Evolutionary conservation across 2,329 filamentous ascomycete species (phyloP), one percentile per base, ranked within the genome.

Genomic region (Teratosphaeria viscida): DNA sequence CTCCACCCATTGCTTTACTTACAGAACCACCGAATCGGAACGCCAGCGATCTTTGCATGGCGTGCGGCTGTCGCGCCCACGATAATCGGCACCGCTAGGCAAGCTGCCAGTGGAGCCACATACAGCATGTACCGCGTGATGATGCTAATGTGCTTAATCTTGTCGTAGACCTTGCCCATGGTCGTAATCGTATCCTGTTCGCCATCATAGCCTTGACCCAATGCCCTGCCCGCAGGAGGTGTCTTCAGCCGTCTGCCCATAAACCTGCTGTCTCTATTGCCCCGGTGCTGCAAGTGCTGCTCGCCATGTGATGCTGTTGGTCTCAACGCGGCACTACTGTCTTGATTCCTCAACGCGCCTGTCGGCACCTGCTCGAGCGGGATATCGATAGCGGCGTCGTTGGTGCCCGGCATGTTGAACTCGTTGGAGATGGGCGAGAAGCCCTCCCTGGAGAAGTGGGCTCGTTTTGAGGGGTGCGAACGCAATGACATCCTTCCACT

Each of bases 111-210:
- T 0, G 84, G 84, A 27, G 80, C 70, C 29, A 86, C 81, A 65
- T 85, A 86, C 62, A 86, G 76, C 68, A 86, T 77, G 68, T 87
- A 86, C 54, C 84, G 77, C 55, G 83, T 85, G 65, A 86, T 66
- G 62, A 86, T 79, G 59, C 82, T 85, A 72, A 82, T 85, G 66
- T 85, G 80, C 65, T 84, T 73, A 58, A 87, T 78, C 66, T 81
- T 82, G 67, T 78, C 77, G 73, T 86, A 86, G 59, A 87, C 70
- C 62, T 75, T 77, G 56, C 84, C 84, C 77, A 86, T 81, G 55
- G 75, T 75, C 52, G 79, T 86, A 63, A 86, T 65, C 1, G 77
- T 81, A 60, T 82, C 80, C 64, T 84, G 80, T 57, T 82, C 80
- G 2, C 74, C 75, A 57, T 75, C 73, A 47, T 74, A 73, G 23